Evolutionary conservation across 2,329 filamentous ascomycete genomes (phyloP).

Genomic region (Fusarium coicis): DNA sequence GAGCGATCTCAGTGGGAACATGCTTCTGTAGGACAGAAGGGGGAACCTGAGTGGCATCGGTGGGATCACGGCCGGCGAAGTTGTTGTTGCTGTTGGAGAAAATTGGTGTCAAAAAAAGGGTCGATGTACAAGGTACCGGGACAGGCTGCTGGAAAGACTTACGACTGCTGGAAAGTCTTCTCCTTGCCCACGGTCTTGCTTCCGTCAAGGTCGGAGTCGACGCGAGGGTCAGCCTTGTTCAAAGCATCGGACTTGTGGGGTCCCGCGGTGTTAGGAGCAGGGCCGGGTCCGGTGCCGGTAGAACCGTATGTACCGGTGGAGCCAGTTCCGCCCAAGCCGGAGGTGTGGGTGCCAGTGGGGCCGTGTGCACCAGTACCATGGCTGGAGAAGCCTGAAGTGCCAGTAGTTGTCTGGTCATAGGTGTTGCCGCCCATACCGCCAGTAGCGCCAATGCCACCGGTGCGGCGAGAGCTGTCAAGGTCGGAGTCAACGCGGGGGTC

Average conservation of each 20-base stretch:
- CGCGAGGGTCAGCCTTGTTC: conserved; percentile 55
- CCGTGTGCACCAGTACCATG: conserved; percentile 25
- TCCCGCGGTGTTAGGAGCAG: conserved; percentile 51
- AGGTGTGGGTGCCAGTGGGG: conserved; percentile 1
- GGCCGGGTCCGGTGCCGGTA: conserved; percentile 40
- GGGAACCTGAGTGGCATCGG: conserved; percentile 67
- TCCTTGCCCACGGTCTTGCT: conserved; percentile 61
- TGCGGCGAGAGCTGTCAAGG: background rate
- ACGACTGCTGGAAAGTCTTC: conserved; percentile 57
- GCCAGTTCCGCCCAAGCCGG: background rate
- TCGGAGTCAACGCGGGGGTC: background rate
- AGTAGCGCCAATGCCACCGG: too few species aligned
- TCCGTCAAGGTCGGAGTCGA: conserved; percentile 63
- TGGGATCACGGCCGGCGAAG: conserved; percentile 56
- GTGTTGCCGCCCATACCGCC: background rate
- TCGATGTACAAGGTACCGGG: background rate
- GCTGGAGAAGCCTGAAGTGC: conserved; percentile 20
- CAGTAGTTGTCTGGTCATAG: conserved; percentile 30
- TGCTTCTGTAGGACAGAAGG: conserved; percentile 63
- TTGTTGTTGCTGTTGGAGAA: conserved; percentile 23
- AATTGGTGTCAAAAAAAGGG: conserved; percentile 26
- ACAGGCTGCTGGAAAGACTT: conserved; percentile 40
- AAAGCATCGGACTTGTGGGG: conserved; percentile 50
- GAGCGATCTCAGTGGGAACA: conserved; percentile 58
- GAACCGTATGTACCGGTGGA: conserved; percentile 13